These are phyloP conservation scores for Phaeomoniella chlamydospora DNA, from an alignment of 2,329 filamentous ascomycete genomes.

Conservation along the genomic window DNA sequence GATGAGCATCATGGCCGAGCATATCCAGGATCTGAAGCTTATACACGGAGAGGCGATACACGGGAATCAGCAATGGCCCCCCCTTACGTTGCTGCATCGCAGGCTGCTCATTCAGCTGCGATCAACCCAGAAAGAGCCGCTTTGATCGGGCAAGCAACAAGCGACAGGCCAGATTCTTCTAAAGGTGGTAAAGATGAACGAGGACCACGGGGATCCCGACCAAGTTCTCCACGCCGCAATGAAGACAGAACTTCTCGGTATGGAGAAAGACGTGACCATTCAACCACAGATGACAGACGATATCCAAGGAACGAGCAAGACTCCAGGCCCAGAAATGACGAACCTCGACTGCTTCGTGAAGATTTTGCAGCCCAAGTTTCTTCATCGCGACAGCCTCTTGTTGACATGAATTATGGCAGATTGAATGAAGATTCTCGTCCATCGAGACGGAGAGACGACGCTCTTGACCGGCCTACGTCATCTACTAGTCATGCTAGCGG, in stretches of 20 bases:
- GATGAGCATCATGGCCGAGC: background rate
- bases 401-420: conserved; percentile 31
- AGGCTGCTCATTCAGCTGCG: conserved; percentile 4
- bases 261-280: conserved; percentile 10
- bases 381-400: conserved; percentile 7
- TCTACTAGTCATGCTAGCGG: conserved; percentile 14
- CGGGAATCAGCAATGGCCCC: conserved; percentile 12
- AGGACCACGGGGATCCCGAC: conserved; percentile 10
- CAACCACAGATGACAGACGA: background rate
- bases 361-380: background rate
- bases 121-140: conserved; percentile 15
- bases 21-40: background rate
- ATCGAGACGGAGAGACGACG: conserved; percentile 30
- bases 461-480: conserved; percentile 6
- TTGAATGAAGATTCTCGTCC: conserved; percentile 23
- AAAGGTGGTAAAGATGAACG: conserved; percentile 6
- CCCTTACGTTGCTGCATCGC: conserved; percentile 8
- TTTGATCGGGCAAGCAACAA: conserved; percentile 13
- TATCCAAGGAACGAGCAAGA: background rate
- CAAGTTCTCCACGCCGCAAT: conserved; percentile 8
- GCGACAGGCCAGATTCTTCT: conserved; percentile 4
- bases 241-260: conserved; percentile 7
- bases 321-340: background rate
- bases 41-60: background rate
- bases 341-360: background rate